phyloP scores from a whole-genome alignment of 2,329 filamentous ascomycete species.

The Cercospora citrullina region DNA sequence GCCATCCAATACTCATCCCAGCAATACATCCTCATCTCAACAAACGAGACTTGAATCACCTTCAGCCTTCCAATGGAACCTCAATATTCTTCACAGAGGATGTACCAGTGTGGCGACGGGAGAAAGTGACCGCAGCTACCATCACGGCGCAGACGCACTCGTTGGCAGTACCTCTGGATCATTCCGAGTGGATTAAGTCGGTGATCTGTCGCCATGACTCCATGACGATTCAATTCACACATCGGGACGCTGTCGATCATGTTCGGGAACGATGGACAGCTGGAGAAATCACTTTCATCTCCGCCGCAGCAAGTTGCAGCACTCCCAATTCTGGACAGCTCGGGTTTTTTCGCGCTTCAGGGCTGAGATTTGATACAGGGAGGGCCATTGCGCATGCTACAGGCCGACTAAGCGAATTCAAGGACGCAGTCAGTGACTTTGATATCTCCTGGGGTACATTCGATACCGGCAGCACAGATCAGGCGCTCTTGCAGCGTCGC shows the following conservation, averaged over 20 bases:
- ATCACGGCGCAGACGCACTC: not conserved
- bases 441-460: slow-evolving; percentile 3
- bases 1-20: not conserved
- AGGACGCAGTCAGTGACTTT: slow-evolving; percentile 5
- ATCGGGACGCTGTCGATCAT: not conserved
- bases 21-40: not conserved
- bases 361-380: not conserved
- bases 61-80: not conserved
- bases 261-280: not conserved
- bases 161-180: not conserved
- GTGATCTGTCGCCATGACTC: not conserved
- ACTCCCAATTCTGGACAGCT: not conserved
- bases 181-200: not conserved
- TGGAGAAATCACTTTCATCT: not conserved
- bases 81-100: not conserved
- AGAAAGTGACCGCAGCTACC: not conserved
- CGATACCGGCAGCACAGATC: not conserved
- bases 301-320: not conserved
- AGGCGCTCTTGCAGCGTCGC: slow-evolving; percentile 1
- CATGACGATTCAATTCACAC: not conserved
- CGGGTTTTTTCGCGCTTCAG: not conserved
- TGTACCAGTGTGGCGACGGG: not conserved
- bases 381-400: not conserved
- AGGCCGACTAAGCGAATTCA: not conserved
- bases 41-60: not conserved